These are phyloP conservation scores for Drechslerella dactyloides DNA, from an alignment of 2,329 filamentous ascomycete species.

Conservation along the genomic window DNA sequence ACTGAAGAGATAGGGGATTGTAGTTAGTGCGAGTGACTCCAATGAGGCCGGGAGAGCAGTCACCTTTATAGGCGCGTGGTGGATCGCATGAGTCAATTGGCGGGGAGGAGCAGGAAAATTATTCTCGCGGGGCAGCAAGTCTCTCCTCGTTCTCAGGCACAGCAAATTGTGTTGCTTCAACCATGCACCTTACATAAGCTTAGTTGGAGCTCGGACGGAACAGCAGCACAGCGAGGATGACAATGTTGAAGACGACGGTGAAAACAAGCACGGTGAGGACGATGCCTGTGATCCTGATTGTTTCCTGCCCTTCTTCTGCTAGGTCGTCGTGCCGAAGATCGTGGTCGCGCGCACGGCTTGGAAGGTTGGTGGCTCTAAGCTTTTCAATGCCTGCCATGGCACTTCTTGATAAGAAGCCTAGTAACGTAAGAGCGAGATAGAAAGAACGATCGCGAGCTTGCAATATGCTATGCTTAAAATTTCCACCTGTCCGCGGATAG, in stretches of 20 bases:
- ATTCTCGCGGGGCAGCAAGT: background rate
- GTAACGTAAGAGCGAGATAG: too few relatives aligned
- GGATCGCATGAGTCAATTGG: slow-evolving; percentile 29
- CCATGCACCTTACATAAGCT: slow-evolving; percentile 6
- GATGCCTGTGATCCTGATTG: background rate
- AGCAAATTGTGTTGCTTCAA: slow-evolving; percentile 1
- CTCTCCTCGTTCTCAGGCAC: background rate
- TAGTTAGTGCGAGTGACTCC: background rate
- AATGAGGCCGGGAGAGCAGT: background rate
- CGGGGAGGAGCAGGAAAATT: slow-evolving; percentile 20
- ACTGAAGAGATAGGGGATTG: background rate
- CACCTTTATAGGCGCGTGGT: slow-evolving; percentile 22
- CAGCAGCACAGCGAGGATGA: background rate
- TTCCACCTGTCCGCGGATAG: too few relatives aligned
- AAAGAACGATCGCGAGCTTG: too few relatives aligned
- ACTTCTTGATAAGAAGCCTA: background rate
- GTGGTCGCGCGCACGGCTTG: background rate
- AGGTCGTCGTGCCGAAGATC: background rate
- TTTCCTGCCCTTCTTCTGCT: background rate
- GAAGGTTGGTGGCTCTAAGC: background rate
- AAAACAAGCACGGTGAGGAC: background rate
- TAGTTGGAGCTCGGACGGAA: background rate
- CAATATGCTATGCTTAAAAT: too few relatives aligned
- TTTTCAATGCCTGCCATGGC: background rate
- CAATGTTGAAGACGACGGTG: slow-evolving; percentile 9